A percentile compares a stretch with the other conserved stretches of the same genome.
Conservation (phyloP, 148 eudicot genomes). For the Vaccinium macrocarpon region DNA sequence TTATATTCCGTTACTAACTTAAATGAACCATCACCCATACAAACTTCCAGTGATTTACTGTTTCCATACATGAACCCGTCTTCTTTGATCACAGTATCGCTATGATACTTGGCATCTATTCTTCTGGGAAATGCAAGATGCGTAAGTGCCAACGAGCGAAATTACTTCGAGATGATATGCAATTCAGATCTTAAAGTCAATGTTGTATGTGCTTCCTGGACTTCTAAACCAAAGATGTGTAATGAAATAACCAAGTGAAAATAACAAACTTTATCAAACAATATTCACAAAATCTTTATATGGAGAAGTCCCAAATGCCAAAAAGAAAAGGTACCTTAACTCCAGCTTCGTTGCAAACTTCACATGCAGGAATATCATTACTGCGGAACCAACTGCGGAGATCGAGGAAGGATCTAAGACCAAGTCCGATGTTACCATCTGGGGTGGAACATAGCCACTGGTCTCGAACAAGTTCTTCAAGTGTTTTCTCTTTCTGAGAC, state of each 20-base stretch:
- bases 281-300: background rate
- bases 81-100: background rate
- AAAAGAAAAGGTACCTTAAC: slow-evolving; percentile 53
- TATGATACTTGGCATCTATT: background rate
- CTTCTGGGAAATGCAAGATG: background rate
- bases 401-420: slow-evolving; percentile 91
- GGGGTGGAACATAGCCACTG: slow-evolving; percentile 68
- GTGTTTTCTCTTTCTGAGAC: slow-evolving; percentile 89
- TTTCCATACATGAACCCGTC: background rate
- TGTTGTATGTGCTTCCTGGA: background rate
- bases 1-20: background rate
- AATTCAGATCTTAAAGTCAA: background rate
- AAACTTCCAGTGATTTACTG: background rate
- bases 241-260: background rate
- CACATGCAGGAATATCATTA: slow-evolving; percentile 80
- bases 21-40: background rate
- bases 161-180: background rate
- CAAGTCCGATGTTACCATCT: slow-evolving; percentile 75
- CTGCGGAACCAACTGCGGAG: slow-evolving; percentile 89
- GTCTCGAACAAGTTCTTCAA: slow-evolving; percentile 68
- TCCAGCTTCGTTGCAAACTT: slow-evolving; percentile 92
- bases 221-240: background rate
- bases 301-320: background rate
- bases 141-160: background rate
- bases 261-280: background rate